Conservation (phyloP, 1,284 basidiomycete genomes). For the Schizophyllum commune region DNA sequence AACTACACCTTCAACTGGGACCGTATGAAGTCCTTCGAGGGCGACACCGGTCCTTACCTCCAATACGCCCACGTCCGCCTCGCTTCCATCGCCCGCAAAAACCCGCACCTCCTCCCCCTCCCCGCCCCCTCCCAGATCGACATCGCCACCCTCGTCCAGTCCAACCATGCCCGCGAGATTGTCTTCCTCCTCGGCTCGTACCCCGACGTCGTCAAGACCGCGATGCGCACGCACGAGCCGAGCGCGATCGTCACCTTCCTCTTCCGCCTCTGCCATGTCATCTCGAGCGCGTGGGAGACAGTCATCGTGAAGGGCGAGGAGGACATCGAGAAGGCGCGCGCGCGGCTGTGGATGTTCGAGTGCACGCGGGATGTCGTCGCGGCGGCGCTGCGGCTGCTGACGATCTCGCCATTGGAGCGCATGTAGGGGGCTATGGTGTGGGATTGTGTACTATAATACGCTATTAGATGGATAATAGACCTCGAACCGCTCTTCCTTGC, state of each 20-base stretch:
- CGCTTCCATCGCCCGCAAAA: constrained; percentile 89
- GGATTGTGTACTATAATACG: no score
- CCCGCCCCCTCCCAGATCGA: constrained; percentile 64
- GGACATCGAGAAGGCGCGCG: constrained; percentile 71
- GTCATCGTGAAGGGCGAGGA: constrained; percentile 79
- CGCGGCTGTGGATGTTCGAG: constrained; percentile 89
- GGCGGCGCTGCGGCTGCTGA: constrained; percentile 82
- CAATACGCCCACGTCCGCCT: constrained; percentile 97
- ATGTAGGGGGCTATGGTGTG: constrained; percentile 52
- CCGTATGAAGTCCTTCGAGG: constrained; percentile 94
- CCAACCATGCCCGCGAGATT: constrained; percentile 81
- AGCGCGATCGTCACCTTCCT: constrained; percentile 81
- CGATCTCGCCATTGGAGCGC: constrained; percentile 82
- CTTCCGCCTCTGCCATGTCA: constrained; percentile 73
- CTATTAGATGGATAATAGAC: no score
- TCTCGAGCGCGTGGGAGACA: constrained; percentile 85
- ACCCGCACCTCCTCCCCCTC: constrained; percentile 82
- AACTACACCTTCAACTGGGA: constrained; percentile 96
- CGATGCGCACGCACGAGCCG: constrained; percentile 84
- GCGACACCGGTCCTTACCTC: constrained; percentile 93
- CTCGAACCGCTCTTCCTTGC: no score
- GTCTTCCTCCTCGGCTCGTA: constrained; percentile 82
- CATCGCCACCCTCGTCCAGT: constrained; percentile 59
- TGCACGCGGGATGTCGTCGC: constrained; percentile 85
- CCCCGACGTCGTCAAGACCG: constrained; percentile 85